Evolutionary conservation across 75 land plant genomes (phyloP).

Genomic region (Cupressus sempervirens): DNA sequence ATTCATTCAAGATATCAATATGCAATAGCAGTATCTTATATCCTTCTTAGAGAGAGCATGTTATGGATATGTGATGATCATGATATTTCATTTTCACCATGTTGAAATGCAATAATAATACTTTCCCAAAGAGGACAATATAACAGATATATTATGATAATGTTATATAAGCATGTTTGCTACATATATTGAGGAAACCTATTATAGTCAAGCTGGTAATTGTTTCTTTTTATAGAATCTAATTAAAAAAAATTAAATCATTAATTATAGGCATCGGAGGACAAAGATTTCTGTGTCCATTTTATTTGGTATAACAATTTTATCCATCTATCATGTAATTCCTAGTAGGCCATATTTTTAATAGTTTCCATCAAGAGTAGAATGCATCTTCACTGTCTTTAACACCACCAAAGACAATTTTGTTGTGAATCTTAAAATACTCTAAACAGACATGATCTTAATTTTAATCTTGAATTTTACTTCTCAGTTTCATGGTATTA

Average conservation of each 20-base stretch:
- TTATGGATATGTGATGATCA: no score
- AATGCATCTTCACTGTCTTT: background rate
- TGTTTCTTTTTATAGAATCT: background rate
- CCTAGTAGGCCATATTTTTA: background rate
- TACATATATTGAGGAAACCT: no score
- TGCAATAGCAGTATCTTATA: no score
- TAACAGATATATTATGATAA: no score
- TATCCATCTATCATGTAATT: background rate
- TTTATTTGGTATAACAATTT: background rate
- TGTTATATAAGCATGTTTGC: no score
- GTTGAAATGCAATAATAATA: no score
- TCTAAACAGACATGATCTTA: background rate
- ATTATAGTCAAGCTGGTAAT: background rate
- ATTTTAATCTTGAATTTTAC: background rate
- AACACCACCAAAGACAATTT: background rate
- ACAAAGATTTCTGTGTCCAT: background rate
- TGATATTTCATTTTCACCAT: no score
- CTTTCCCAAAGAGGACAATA: no score
- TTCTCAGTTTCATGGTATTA: background rate
- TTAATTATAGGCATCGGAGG: background rate
- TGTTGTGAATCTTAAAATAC: background rate
- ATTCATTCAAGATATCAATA: no score
- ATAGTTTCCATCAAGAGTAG: background rate
- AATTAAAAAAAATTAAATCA: background rate
- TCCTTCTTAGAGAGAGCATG: no score